Percentiles rank a stretch among this genome's conserved stretches.
Evolutionary conservation across 2,329 filamentous ascomycete species (phyloP).

Genomic region (Ophiosphaerella herpotricha): DNA sequence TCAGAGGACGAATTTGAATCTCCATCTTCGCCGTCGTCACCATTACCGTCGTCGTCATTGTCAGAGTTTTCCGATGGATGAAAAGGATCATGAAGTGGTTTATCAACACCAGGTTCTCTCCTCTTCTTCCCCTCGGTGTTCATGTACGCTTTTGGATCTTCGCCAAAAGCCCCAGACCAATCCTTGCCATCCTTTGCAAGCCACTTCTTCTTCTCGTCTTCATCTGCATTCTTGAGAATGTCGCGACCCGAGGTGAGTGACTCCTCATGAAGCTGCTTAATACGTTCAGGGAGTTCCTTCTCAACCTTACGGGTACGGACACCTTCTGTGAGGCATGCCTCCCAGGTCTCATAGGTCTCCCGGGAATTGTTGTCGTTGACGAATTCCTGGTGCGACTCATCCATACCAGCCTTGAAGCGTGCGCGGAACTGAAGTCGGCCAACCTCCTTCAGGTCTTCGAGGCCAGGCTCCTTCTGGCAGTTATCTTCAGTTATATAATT

Average conservation of each 20-base stretch:
- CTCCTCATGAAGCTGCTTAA: slow-evolving; percentile 79
- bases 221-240: slow-evolving; percentile 72
- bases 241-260: slow-evolving; percentile 81
- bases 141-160: slow-evolving; percentile 69
- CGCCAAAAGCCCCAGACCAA: slow-evolving; percentile 84
- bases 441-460: slow-evolving; percentile 76
- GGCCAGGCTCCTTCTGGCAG: slow-evolving; percentile 68
- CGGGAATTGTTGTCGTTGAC: slow-evolving; percentile 85
- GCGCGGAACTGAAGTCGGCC: slow-evolving; percentile 80
- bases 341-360: slow-evolving; percentile 94
- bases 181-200: slow-evolving; percentile 78
- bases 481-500: slow-evolving; percentile 90
- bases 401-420: slow-evolving; percentile 87
- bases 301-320: slow-evolving; percentile 73
- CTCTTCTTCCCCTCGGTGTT: slow-evolving; percentile 58
- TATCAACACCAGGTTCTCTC: slow-evolving; percentile 60
- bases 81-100: slow-evolving; percentile 57
- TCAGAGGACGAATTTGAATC: slow-evolving; percentile 52
- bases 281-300: slow-evolving; percentile 71
- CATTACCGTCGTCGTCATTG: slow-evolving; percentile 45
- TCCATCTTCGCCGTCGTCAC: slow-evolving; percentile 44
- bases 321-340: slow-evolving; percentile 86
- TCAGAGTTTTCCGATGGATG: slow-evolving; percentile 52
- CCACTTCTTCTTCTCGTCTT: slow-evolving; percentile 78
- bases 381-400: slow-evolving; percentile 81